Percentiles rank a stretch among this genome's conserved stretches.
phyloP scores from a whole-genome alignment of 139 green algal species.

The Microglena sp. region DNA sequence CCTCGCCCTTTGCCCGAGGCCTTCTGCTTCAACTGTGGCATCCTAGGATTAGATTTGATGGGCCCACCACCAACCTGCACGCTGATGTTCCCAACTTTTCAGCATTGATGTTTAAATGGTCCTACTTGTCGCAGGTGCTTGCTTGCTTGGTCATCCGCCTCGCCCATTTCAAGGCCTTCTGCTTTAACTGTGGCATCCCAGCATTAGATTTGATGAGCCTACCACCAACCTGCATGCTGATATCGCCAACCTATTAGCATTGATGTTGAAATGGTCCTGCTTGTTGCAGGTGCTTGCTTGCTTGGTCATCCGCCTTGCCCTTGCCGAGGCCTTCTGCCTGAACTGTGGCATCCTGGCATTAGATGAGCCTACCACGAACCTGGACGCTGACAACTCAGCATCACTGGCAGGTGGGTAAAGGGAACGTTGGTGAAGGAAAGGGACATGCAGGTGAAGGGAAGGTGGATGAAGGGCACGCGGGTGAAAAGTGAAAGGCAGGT shows the following conservation, averaged over 20 bases:
- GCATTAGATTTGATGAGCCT: slow-evolving; percentile 75
- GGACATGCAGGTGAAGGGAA: too few relatives aligned
- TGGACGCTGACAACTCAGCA: slow-evolving; percentile 75
- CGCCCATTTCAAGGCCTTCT: slow-evolving; percentile 82
- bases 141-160: slow-evolving; percentile 84
- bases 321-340: slow-evolving; percentile 96
- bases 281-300: slow-evolving; percentile 79
- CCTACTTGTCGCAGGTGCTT: slow-evolving; percentile 46
- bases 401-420: too few relatives aligned
- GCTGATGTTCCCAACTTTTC: too few relatives aligned
- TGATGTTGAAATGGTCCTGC: slow-evolving; percentile 3
- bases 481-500: too few relatives aligned
- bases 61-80: slow-evolving; percentile 99
- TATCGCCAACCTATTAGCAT: slow-evolving; percentile 12
- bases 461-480: too few relatives aligned
- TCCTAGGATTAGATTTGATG: slow-evolving; percentile 95
- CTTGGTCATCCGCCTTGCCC: slow-evolving; percentile 93
- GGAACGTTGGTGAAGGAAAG: too few relatives aligned
- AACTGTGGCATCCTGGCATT: slow-evolving; percentile 97
- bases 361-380: slow-evolving; percentile 98
- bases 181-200: slow-evolving; percentile 76
- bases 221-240: slow-evolving; percentile 80
- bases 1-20: slow-evolving; percentile 93
- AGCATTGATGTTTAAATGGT: not conserved
- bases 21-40: slow-evolving; percentile 97